Percentiles rank a stretch among this genome's conserved stretches.
These are phyloP conservation scores for Cystobasidiaceae sp. DNA, from an alignment of 1,284 basidiomycete genomes.

Conservation along the genomic window DNA sequence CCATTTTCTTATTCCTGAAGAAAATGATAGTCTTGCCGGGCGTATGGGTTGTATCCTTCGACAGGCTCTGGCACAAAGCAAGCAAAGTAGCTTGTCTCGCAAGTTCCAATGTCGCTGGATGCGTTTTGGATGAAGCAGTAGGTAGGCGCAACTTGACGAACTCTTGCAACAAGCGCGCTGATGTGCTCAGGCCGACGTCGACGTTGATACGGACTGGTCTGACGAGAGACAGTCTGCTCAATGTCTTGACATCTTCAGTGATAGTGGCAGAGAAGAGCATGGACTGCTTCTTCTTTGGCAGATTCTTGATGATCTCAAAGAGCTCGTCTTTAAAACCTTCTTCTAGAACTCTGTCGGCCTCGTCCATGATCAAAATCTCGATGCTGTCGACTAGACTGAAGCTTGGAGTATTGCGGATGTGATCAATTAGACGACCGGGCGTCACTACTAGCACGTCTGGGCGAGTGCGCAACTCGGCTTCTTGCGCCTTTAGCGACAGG, in stretches of 20 bases:
- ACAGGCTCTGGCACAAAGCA: conserved; percentile 69
- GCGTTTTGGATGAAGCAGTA: conserved; percentile 32
- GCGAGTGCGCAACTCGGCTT: conserved; percentile 70
- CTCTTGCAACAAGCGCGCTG: conserved; percentile 86
- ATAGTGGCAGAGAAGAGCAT: conserved; percentile 99
- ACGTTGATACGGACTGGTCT: conserved; percentile 92
- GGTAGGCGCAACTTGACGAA: conserved; percentile 73
- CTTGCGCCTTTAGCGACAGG: conserved; percentile 84
- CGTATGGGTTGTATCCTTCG: conserved; percentile 73
- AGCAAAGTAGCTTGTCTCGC: conserved; percentile 43
- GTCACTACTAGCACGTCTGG: conserved; percentile 93
- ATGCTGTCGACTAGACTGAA: conserved; percentile 82
- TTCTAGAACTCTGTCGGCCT: conserved; percentile 95
- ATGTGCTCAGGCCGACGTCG: conserved; percentile 83
- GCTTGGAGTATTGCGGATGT: conserved; percentile 88
- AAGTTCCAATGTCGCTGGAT: conserved; percentile 31
- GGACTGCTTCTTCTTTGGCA: conserved; percentile 83
- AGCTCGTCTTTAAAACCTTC: conserved; percentile 97
- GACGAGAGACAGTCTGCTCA: conserved; percentile 84
- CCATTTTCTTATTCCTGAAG: conserved; percentile 89
- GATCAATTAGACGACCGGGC: conserved; percentile 92
- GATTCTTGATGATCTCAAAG: conserved; percentile 83
- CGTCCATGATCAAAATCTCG: conserved; percentile 90
- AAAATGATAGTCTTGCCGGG: conserved; percentile 77
- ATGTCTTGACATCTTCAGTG: conserved; percentile 90